Evolutionary conservation across 495 filamentous ascomycete species (phyloP), one percentile per base, ranked within the genome.

Genomic region (Haplographium delicatum): DNA sequence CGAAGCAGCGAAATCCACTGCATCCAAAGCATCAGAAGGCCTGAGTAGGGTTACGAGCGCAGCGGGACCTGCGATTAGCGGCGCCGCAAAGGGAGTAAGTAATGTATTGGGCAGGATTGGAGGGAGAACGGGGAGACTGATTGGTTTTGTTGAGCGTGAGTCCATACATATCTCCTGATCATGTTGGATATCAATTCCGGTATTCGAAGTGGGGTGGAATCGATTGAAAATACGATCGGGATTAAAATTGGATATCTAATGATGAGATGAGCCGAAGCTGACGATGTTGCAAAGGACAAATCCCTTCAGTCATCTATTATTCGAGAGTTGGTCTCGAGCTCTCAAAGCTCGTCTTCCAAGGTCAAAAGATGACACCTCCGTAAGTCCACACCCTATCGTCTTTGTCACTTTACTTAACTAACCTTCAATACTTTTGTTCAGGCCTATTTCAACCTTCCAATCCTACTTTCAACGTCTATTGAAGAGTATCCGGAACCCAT

Each of bases 291-390:
- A 27, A 62, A 98, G 93, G 85, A 62, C 74, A 91, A 71, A 82
- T 89, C 58, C 94, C 94, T 54, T 82, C 83, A 35, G 82, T 85
- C 56, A 58, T 94, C 63, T 96, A 96, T 80, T 97, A 96, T 78
- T 80, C 83, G 43, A 84, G 80, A 63, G 93, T 99, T 62, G 89
- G 78, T 53, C 64, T 88, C 52, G 94, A 97, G 74, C 76, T 97
- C 40, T 79, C 76, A 59, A 91, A 84, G 77, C 69, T 96, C 50
- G 85, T 97, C 50, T 89, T 90, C 76, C 79, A 78, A 63, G 85
- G 86, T 64, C 89, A 91, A 68, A 86, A 82, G 72, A 96, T 99
- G 89, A 72, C 73, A 58, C 91, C 89, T 61, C 93, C 93, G 93
- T 97, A 84, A 81, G 89, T 78, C 24, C 28, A 7, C 7, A 31